Evolutionary conservation across 306 rosid species (phyloP), one percentile per base, ranked within the genome.

Genomic region (Prunus campanulata): DNA sequence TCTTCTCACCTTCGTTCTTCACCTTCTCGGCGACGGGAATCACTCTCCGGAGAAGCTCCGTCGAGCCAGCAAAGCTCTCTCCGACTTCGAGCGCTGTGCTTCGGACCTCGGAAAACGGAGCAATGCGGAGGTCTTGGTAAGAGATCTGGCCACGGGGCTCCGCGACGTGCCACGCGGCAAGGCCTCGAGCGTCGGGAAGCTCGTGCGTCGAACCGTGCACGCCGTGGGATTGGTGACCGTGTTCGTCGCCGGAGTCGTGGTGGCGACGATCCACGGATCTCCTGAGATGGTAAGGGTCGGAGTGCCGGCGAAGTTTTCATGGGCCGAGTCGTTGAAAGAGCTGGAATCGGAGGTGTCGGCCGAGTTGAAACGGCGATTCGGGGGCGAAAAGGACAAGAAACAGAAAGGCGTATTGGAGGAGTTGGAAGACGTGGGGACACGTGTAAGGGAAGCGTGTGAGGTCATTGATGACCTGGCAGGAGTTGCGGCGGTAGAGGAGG

Each of bases 351-450:
- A 9, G 22, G 39, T 71, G 66, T 35, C 52, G 9, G 54, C 52
- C 66, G 76, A 71, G 76, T 8, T 72, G 55, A 57, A 57, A 5
- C 54, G 67, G 67, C 76, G 39, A 42, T 52, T 19, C 32, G 76
- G 52, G 44, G 11, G 46, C 12, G 6, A 12, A 8, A 56, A 55
- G 51, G 63, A 3, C 3, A 48, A 6, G 52, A 14, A 35, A 54
- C 9, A 13, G 65, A 19, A n/a, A 8, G 66, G 52, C 3, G 0
- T 4, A 2, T 14, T 72, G 44, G 67, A 35, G 47, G 76, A 72
- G 55, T 46, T 35, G 51, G 76, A 55, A n/a, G 76, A 56, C 44
- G 76, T 72, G 57, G 68, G 10, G 2, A 42, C 77, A 57, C 77
- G 77, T 61, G 77, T 59, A 2, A 6, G 32, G 68, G 56, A 59